These are phyloP conservation scores for Miscanthus lutarioriparius DNA, from an alignment of 176 grass and related monocot genomes.

Conservation along the genomic window DNA sequence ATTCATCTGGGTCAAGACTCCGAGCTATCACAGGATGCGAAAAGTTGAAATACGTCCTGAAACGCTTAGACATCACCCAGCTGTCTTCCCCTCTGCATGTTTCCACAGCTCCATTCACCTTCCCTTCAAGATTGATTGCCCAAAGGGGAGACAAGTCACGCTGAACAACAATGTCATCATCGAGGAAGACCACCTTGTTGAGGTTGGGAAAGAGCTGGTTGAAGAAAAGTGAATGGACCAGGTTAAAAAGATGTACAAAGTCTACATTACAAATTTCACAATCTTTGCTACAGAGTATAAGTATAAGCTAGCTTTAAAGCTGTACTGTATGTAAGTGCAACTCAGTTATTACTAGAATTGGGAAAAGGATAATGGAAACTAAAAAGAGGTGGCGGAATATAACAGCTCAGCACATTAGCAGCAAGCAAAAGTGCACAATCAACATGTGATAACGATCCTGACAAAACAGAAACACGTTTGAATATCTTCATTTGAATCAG, in stretches of 20 bases:
- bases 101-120: constrained; percentile 90
- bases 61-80: constrained; percentile 95
- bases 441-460: background rate
- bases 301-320: background rate
- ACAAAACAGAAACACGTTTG: constrained; percentile 12
- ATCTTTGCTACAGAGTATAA: background rate
- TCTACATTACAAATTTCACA: constrained; percentile 8
- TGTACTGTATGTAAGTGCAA: background rate
- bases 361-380: background rate
- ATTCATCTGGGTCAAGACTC: constrained; percentile 87
- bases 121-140: constrained; percentile 76
- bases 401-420: constrained; percentile 23
- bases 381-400: background rate
- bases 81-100: constrained; percentile 82
- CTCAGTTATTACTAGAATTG: background rate
- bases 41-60: constrained; percentile 96
- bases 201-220: constrained; percentile 85
- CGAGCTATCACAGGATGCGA: constrained; percentile 72
- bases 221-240: constrained; percentile 41
- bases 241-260: background rate
- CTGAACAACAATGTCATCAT: constrained; percentile 90
- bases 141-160: constrained; percentile 81
- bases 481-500: background rate
- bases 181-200: constrained; percentile 92
- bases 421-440: background rate